Conservation (phyloP, 2,329 filamentous ascomycete species). For the Alternaria gaisen region DNA sequence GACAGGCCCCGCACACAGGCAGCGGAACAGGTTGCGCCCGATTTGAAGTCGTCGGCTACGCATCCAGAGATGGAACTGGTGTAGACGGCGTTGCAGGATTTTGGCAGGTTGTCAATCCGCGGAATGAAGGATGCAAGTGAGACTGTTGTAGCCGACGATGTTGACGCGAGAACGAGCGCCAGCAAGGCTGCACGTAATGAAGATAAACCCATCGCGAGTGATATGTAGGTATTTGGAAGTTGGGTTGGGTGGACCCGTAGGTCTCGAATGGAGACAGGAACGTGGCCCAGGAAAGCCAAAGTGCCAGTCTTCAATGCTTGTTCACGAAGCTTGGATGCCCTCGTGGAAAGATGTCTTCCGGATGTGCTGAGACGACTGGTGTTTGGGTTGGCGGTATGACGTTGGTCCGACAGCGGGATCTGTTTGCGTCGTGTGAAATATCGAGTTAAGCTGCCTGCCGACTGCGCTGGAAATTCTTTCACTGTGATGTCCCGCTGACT, state of each 20-base stretch:
- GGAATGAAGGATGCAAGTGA: conserved; percentile 58
- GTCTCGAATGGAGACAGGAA: conserved; percentile 12
- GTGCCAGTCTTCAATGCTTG: conserved; percentile 19
- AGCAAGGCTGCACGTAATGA: conserved; percentile 29
- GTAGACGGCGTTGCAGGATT: conserved; percentile 54
- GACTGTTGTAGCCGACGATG: conserved; percentile 43
- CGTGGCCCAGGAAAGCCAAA: conserved; percentile 16
- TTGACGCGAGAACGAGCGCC: conserved; percentile 31
- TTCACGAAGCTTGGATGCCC: conserved; percentile 15
- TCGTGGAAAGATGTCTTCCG: conserved; percentile 16
- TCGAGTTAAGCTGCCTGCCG: conserved; percentile 23
- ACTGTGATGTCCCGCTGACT: conserved; percentile 20
- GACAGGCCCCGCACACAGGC: conserved; percentile 54
- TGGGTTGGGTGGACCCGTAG: conserved; percentile 14
- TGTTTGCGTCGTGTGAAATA: conserved; percentile 33
- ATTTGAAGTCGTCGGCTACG: conserved; percentile 50
- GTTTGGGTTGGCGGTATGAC: conserved; percentile 31
- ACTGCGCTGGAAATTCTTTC: conserved; percentile 14
- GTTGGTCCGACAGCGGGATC: conserved; percentile 38
- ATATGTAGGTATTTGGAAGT: conserved; percentile 17
- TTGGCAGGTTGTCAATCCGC: conserved; percentile 51
- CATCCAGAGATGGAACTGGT: conserved; percentile 53
- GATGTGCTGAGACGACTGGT: conserved; percentile 36
- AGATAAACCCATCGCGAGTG: conserved; percentile 33
- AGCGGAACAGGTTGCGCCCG: conserved; percentile 42